These are phyloP conservation scores for Secale cereale DNA, from an alignment of 176 grass and related monocot genomes.

Conservation along the genomic window DNA sequence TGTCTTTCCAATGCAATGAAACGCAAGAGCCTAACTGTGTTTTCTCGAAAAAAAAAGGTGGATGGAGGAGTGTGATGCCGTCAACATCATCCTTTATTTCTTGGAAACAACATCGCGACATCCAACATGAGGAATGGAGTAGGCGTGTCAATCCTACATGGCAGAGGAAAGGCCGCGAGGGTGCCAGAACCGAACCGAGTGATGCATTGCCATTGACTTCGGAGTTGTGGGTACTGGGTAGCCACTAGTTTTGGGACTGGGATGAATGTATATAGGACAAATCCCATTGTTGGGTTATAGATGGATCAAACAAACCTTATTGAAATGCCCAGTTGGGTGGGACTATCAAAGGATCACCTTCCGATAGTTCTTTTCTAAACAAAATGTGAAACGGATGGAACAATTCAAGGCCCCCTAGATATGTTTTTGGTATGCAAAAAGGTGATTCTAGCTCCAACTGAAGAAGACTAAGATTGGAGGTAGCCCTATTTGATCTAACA, in stretches of 20 bases:
- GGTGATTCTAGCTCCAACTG: background rate
- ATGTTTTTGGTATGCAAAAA: slow-evolving; percentile 11
- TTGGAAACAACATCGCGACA: background rate
- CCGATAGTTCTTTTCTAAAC: background rate
- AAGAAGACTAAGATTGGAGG: background rate
- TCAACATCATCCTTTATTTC: background rate
- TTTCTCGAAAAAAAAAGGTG: no score
- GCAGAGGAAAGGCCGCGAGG: background rate
- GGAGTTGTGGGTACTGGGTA: background rate
- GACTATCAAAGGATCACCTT: background rate
- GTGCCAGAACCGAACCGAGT: background rate
- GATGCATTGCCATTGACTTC: background rate
- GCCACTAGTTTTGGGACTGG: background rate
- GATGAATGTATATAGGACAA: background rate
- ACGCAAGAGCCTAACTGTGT: no score
- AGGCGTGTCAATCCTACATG: background rate
- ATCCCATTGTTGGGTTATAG: background rate
- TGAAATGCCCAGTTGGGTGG: background rate
- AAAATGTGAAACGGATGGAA: background rate
- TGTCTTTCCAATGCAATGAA: no score
- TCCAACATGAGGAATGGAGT: background rate
- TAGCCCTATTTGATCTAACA: background rate
- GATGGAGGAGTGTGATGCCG: background rate
- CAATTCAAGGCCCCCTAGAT: background rate
- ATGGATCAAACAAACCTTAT: background rate